Conservation (phyloP, 2,329 filamentous ascomycete species). For the Talaromyces sp. region DNA sequence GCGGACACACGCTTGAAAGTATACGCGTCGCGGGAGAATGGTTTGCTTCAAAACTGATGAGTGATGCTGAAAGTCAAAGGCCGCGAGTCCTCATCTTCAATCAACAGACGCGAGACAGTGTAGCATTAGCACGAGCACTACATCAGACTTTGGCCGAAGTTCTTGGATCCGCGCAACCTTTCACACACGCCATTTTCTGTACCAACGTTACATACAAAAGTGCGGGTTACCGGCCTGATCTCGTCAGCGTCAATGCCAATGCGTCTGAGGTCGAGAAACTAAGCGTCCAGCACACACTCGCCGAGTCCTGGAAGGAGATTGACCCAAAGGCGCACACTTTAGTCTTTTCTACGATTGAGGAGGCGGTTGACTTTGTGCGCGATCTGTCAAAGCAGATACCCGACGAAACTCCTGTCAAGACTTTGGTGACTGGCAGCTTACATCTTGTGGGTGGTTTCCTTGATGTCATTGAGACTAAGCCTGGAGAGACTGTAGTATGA, state of each 20-base stretch:
- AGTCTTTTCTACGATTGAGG: slow-evolving; percentile 62
- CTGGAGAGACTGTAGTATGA: slow-evolving; percentile 10
- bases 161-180: slow-evolving; percentile 44
- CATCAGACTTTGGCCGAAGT: slow-evolving; percentile 51
- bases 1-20: slow-evolving; percentile 82
- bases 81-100: slow-evolving; percentile 76
- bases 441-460: slow-evolving; percentile 77
- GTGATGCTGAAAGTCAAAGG: slow-evolving; percentile 32
- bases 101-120: slow-evolving; percentile 78
- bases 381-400: slow-evolving; percentile 34
- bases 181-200: slow-evolving; percentile 73
- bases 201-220: slow-evolving; percentile 66
- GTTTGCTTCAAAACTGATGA: slow-evolving; percentile 57
- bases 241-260: slow-evolving; percentile 59
- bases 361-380: slow-evolving; percentile 59
- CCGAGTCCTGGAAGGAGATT: slow-evolving; percentile 54
- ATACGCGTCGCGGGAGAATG: slow-evolving; percentile 70
- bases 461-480: slow-evolving; percentile 59
- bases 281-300: slow-evolving; percentile 63
- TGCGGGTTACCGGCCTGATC: slow-evolving; percentile 58
- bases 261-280: slow-evolving; percentile 54
- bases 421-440: slow-evolving; percentile 75
- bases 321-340: slow-evolving; percentile 51
- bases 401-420: slow-evolving; percentile 49
- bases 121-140: slow-evolving; percentile 58